Evolutionary conservation across 768 basidiomycete genomes (phyloP).

Genomic region (Phaeotremella fagi): DNA sequence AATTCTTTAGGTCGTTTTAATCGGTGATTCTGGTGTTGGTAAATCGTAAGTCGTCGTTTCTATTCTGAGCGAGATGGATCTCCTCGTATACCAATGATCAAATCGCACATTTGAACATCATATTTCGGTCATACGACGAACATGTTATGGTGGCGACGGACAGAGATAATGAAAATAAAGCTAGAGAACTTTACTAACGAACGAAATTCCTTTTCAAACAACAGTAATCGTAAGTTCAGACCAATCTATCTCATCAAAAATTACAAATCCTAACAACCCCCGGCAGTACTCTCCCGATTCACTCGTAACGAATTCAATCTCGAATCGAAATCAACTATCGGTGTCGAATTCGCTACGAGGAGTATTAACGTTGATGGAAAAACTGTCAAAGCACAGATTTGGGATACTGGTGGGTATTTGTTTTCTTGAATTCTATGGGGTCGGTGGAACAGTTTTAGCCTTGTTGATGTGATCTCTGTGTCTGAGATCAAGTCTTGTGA

Average conservation of each 20-base stretch:
- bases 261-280: background rate
- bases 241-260: background rate
- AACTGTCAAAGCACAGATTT: conserved; percentile 95
- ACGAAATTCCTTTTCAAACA: too few species aligned
- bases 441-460: too few species aligned
- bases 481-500: too few species aligned
- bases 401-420: conserved; percentile 81
- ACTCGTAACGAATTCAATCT: conserved; percentile 99
- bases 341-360: conserved; percentile 96
- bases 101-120: too few species aligned
- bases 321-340: conserved; percentile 98
- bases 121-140: too few species aligned
- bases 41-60: conserved; percentile 74
- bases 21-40: conserved; percentile 98
- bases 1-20: conserved; percentile 78
- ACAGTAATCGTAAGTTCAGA: too few species aligned
- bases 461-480: too few species aligned
- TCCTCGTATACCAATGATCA: background rate
- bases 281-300: conserved; percentile 94
- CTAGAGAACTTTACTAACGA: too few species aligned
- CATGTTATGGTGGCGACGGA: too few species aligned
- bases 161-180: too few species aligned
- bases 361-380: conserved; percentile 93
- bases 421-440: background rate
- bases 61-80: background rate